Evolutionary conservation across 768 basidiomycete genomes (phyloP).

Genomic region (Leccinum disarticulatum): DNA sequence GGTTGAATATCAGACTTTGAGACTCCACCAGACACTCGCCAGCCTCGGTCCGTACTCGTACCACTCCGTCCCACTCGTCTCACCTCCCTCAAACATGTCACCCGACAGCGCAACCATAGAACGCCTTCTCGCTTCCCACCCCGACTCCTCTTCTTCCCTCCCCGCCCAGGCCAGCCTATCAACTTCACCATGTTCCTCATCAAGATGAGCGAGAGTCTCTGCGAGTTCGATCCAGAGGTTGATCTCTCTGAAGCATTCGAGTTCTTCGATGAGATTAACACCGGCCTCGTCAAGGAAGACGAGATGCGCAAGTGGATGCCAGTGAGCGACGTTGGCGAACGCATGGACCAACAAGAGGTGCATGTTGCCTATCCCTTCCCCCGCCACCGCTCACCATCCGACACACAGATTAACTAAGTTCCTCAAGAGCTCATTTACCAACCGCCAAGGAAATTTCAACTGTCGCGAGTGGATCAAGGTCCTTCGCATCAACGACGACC

Average conservation of each 20-base stretch:
- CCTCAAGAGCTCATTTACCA: slow-evolving; percentile 82
- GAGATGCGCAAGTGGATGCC: slow-evolving; percentile 77
- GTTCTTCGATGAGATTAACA: slow-evolving; percentile 90
- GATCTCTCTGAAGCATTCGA: slow-evolving; percentile 90
- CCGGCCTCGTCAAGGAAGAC: slow-evolving; percentile 77
- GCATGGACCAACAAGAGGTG: slow-evolving; percentile 86
- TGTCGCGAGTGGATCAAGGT: slow-evolving; percentile 96
- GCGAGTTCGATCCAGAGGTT: slow-evolving; percentile 86
- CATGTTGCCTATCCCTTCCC: slow-evolving; percentile 14
- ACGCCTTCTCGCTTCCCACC: slow-evolving; percentile 71
- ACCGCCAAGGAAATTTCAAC: slow-evolving; percentile 89
- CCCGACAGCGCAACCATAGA: slow-evolving; percentile 69
- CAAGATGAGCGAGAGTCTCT: slow-evolving; percentile 94
- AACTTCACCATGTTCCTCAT: slow-evolving; percentile 97
- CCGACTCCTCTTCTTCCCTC: slow-evolving; percentile 45
- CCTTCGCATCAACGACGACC: slow-evolving; percentile 76
- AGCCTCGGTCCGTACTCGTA: slow-evolving; percentile 66
- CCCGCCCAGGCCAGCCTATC: slow-evolving; percentile 53
- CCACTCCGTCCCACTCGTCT: not conserved
- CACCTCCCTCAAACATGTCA: slow-evolving; percentile 61
- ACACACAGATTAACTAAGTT: slow-evolving; percentile 82
- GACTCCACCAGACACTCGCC: slow-evolving; percentile 73
- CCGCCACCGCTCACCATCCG: slow-evolving; percentile 1
- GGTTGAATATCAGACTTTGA: slow-evolving; percentile 85
- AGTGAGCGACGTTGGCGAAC: slow-evolving; percentile 80